phyloP scores from a whole-genome alignment of 306 rosid genomes.

The Neltuma alba region DNA sequence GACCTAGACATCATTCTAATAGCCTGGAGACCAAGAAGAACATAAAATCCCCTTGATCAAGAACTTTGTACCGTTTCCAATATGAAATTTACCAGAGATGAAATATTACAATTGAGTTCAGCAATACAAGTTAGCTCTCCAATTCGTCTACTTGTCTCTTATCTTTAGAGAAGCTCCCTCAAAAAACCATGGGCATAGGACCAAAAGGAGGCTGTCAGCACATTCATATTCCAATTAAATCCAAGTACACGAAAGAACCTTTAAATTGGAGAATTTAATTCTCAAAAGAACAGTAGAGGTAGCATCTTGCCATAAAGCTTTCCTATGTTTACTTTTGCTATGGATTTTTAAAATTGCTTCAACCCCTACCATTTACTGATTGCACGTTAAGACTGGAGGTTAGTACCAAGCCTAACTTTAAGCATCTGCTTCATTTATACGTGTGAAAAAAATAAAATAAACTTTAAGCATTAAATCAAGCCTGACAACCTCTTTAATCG shows the following conservation, averaged over 20 bases:
- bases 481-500: slow-evolving; percentile 19
- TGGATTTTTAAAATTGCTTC: too few species aligned
- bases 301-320: too few species aligned
- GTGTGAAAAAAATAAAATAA: not conserved
- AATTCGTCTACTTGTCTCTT: not conserved
- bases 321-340: too few species aligned
- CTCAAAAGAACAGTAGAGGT: not conserved
- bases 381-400: not conserved
- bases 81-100: not conserved
- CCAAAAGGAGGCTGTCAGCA: not conserved
- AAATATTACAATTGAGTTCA: not conserved
- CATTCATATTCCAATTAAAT: not conserved
- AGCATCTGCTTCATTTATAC: slow-evolving; percentile 5
- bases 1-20: not conserved
- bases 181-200: not conserved
- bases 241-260: not conserved
- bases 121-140: not conserved
- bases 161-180: not conserved
- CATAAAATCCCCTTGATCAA: not conserved
- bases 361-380: not conserved
- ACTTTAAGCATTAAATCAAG: slow-evolving; percentile 9
- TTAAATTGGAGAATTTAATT: not conserved
- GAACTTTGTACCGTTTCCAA: not conserved
- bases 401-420: slow-evolving; percentile 5
- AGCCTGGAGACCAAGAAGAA: not conserved